Conservation (phyloP, 108 stramenopile genomes). For the Licmophora abbreviata region DNA sequence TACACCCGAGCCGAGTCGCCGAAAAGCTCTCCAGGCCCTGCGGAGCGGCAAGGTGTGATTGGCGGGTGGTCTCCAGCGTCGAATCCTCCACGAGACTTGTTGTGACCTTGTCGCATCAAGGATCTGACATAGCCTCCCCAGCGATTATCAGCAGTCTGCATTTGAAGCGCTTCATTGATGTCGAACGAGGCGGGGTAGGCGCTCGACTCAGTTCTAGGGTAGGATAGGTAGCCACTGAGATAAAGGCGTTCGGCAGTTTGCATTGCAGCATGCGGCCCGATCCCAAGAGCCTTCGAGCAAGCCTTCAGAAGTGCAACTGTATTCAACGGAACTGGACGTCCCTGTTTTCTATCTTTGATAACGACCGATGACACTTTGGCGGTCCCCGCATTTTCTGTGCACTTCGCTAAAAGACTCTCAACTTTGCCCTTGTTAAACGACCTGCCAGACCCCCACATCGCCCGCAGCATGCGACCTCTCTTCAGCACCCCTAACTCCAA, state of each 20-base stretch:
- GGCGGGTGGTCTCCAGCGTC: slow-evolving; percentile 89
- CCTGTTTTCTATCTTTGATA: slow-evolving; percentile 79
- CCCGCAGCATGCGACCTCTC: slow-evolving; percentile 60
- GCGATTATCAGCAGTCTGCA: slow-evolving; percentile 51
- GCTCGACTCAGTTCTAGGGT: slow-evolving; percentile 78
- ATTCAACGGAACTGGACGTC: slow-evolving; percentile 72
- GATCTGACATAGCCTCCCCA: slow-evolving; percentile 74
- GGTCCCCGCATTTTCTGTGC: slow-evolving; percentile 25
- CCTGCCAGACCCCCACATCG: slow-evolving; percentile 59
- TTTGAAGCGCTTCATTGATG: slow-evolving; percentile 63
- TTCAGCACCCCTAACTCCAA: slow-evolving; percentile 71
- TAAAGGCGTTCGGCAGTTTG: slow-evolving; percentile 71
- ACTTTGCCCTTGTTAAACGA: slow-evolving; percentile 67
- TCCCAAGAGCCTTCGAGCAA: slow-evolving; percentile 75
- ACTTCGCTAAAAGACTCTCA: slow-evolving; percentile 36
- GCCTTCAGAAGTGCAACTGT: slow-evolving; percentile 76
- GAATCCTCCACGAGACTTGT: slow-evolving; percentile 61
- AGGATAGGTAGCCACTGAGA: slow-evolving; percentile 79
- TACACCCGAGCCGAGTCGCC: slow-evolving; percentile 85
- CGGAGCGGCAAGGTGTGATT: slow-evolving; percentile 71
- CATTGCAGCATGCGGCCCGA: slow-evolving; percentile 78
- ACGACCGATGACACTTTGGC: slow-evolving; percentile 56
- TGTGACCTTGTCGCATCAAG: slow-evolving; percentile 38
- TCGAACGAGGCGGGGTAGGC: slow-evolving; percentile 81
- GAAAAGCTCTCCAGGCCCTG: slow-evolving; percentile 42